Conservation (phyloP, 2,329 filamentous ascomycete species). For the Lecanosticta acicola region DNA sequence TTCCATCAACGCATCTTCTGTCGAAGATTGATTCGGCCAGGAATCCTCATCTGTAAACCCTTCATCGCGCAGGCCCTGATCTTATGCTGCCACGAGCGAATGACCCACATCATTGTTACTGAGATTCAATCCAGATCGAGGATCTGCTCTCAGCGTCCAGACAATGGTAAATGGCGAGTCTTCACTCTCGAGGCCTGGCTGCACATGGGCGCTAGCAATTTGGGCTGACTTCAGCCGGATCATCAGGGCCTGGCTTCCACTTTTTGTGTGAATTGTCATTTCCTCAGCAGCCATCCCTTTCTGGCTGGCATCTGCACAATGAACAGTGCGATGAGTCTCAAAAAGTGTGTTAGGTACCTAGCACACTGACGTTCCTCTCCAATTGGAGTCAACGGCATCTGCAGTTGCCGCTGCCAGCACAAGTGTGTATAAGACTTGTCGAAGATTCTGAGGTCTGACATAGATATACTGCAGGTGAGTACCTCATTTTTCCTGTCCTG, state of each 20-base stretch:
- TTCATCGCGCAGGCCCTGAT: conserved; percentile 21
- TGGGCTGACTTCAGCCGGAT: conserved; percentile 7
- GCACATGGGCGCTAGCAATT: conserved; percentile 19
- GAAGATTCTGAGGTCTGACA: conserved; percentile 15
- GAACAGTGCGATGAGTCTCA: conserved; percentile 17
- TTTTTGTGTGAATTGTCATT: conserved; percentile 16
- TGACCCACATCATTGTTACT: conserved; percentile 7
- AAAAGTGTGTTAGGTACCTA: conserved; percentile 21
- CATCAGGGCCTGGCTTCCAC: conserved; percentile 20
- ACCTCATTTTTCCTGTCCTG: conserved; percentile 10
- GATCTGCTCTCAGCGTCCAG: conserved; percentile 21
- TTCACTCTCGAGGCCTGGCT: conserved; percentile 19
- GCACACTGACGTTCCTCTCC: neutral
- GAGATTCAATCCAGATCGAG: conserved; percentile 6
- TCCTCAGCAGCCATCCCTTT: conserved; percentile 8
- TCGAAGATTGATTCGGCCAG: conserved; percentile 18
- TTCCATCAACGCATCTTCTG: conserved; percentile 8
- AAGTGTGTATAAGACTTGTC: conserved; percentile 22
- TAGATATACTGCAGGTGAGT: conserved; percentile 26
- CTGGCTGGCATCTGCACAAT: conserved; percentile 4
- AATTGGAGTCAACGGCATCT: conserved; percentile 6
- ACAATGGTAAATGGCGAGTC: conserved; percentile 20
- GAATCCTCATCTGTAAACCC: conserved; percentile 20
- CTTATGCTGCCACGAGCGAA: conserved; percentile 17
- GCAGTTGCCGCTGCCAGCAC: conserved; percentile 19